Base-by-base conservation (phyloP, 345 rosid genomes). In the Eutrema japonicum region DNA sequence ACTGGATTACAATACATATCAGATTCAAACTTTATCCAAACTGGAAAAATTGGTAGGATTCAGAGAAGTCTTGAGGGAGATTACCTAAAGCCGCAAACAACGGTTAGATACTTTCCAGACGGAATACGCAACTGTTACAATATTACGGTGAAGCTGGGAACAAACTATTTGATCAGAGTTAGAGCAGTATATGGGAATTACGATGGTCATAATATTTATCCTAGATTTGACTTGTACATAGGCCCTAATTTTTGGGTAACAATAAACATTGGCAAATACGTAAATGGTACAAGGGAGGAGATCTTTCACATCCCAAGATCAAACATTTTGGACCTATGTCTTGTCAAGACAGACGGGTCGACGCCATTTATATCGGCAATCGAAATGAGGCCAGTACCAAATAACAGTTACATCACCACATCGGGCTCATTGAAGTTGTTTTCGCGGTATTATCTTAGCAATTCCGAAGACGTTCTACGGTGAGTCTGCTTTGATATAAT, bases 41-140 rank as follows among this genome's bases (percentile, higher is more conserved):
- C 65, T 32, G 82, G 83, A 27, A 42, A 66, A 33, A 47, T 68
- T 10, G 36, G n/a, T 45, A 72, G 66, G n/a, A 51, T 16, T 18
- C 5, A 74, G 1, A 51, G 4, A 60, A 11, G 1, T 33, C 48
- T 68, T 0, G 66, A 68, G 58, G 40, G 0, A 71, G 1, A 2
- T 40, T 5, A 27, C 43, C 9, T 36, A 6, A 73, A 73, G n/a
- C 30, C 4, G 0, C 38, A 54, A 5, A 46, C 7, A 6, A 65
- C 77, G 12, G 0, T 84, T 0, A 53, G 83, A 55, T 74, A 59
- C 70, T 84, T 84, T 57, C 87, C 82, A 52, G 75, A 81, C 0
- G 87, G 83, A 33, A 27, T 11, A 29, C 79, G 76, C 56, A 81
- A 79, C 64, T 81, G 85, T 66, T 84, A 74, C 77, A 69, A 27